These are phyloP conservation scores for Rhytidhysteron rufulum DNA, from an alignment of 2,329 filamentous ascomycete genomes.

Conservation along the genomic window DNA sequence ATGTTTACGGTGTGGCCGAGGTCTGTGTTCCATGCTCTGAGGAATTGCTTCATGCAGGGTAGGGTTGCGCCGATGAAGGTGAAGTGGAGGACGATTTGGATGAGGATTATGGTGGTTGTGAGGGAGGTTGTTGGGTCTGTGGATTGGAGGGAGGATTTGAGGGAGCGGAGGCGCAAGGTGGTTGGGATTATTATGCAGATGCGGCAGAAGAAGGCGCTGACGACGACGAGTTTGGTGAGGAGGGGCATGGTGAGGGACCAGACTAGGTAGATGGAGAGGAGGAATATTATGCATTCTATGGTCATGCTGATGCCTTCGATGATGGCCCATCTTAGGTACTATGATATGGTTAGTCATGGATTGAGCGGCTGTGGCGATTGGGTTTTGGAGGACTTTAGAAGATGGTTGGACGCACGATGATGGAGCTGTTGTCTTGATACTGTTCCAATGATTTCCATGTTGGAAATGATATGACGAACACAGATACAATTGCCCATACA, in stretches of 20 bases:
- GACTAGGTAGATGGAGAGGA: constrained; percentile 2
- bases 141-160: background rate
- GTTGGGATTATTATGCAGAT: background rate
- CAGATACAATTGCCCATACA: background rate
- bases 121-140: background rate
- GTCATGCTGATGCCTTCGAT: constrained; percentile 2
- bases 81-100: constrained; percentile 3
- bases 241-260: constrained; percentile 1
- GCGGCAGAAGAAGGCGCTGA: constrained; percentile 1
- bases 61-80: background rate
- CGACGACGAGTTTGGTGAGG: background rate
- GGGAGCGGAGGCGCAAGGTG: background rate
- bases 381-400: background rate
- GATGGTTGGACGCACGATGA: background rate
- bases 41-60: constrained; percentile 3
- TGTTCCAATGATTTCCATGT: background rate
- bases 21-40: background rate
- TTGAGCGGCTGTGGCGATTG: background rate
- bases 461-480: constrained; percentile 1
- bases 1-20: constrained; percentile 1
- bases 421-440: background rate
- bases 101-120: background rate
- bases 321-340: background rate
- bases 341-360: background rate
- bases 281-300: constrained; percentile 1